Percentiles rank a stretch among this genome's conserved stretches.
Evolutionary conservation across 371 early-diverging fungal species (phyloP).

Genomic region (Mucor ambiguus): DNA sequence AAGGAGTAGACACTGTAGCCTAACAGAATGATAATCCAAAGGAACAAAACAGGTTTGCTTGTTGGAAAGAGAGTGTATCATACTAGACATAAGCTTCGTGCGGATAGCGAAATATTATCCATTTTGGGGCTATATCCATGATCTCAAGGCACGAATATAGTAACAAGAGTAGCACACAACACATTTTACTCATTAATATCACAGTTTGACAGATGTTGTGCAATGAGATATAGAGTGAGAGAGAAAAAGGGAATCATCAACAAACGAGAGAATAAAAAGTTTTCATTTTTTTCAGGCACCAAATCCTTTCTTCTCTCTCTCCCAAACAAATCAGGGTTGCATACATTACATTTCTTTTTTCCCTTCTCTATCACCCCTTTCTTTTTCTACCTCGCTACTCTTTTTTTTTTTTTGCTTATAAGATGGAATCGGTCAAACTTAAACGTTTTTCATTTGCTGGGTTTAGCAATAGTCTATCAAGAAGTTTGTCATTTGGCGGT

Average conservation of each 20-base stretch:
- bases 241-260: background rate
- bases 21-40: too few relatives aligned
- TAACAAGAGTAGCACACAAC: constrained; percentile 3
- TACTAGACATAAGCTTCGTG: background rate
- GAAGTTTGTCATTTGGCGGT: constrained; percentile 22
- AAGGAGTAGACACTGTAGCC: too few relatives aligned
- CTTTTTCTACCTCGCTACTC: background rate
- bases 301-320: background rate
- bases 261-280: background rate
- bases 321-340: constrained; percentile 1
- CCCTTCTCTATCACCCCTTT: background rate
- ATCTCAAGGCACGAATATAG: background rate
- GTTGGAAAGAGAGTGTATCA: too few relatives aligned
- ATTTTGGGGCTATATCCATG: background rate
- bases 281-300: background rate
- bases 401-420: background rate
- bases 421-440: constrained; percentile 23
- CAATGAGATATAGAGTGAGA: background rate
- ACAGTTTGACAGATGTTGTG: constrained; percentile 6
- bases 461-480: constrained; percentile 24
- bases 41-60: too few relatives aligned
- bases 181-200: background rate
- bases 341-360: background rate
- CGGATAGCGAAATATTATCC: background rate
- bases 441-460: constrained; percentile 48